Base-by-base conservation (phyloP, 2,329 filamentous ascomycete genomes). In the Nemania sp. region DNA sequence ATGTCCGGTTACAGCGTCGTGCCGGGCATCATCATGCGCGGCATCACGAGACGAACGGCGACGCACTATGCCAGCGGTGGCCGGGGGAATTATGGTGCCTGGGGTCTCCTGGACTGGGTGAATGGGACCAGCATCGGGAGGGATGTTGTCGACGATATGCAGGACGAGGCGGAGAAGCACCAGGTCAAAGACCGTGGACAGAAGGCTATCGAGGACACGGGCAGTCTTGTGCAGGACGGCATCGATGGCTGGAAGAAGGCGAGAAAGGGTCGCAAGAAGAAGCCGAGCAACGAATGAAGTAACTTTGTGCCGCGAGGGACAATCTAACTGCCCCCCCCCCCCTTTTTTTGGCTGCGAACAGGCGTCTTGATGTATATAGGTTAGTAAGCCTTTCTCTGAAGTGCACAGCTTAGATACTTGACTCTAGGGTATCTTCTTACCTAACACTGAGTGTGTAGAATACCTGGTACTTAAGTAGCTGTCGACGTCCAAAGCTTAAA, bases 1-100 rank as follows among this genome's bases (percentile, higher is more conserved):
- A 86, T 85, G 74, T 90, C 86, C 0, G 89, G 89, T 0, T 92
- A 92, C 74, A 83, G 80, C 15, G 76, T 85, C 6, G 74, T 84
- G 0, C 83, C 83, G 0, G 83, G 82, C 1, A 79, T 84, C 47
- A 65, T 85, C 62, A 78, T 84, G 77, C 78, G 81, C 43, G 82
- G 82, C 10, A 79, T 84, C 60, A 70, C 78, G 6, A 74, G 75
- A 11, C 79, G 78, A 18, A 76, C 74, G 0, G 75, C 76, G 0
- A 77, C 79, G 3, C 87, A 90, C 69, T 87, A 88, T 70, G 80
- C 82, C 25, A 78, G 77, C 11, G 70, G 77, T 18, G 85, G 85
- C 0, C 73, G 76, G 13, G 85, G 86, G 0, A 89, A 89, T 62
- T 90, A 79, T 65, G 83, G 84, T 11, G 80, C 84, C 0, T 83